Conservation (phyloP, 352 stramenopile species). For the Globisporangium canariense region DNA sequence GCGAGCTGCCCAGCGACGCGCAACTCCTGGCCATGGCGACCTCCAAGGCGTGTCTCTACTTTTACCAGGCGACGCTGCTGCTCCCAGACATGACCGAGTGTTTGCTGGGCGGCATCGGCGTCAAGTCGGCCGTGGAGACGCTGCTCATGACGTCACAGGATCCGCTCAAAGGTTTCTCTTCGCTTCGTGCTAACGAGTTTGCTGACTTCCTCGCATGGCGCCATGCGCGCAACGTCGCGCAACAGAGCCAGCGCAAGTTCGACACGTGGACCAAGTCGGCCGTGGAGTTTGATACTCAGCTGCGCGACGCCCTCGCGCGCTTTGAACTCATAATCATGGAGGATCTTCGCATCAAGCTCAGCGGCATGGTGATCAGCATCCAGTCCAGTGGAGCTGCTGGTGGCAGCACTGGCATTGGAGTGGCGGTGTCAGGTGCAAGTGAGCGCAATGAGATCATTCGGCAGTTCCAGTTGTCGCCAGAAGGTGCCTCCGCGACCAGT, state of each 20-base stretch:
- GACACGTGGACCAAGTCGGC: background rate
- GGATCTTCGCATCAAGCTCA: slow-evolving; percentile 1
- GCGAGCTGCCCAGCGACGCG: background rate
- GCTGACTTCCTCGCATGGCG: background rate
- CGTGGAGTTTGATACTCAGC: background rate
- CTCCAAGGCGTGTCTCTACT: slow-evolving; percentile 3
- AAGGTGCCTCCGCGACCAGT: background rate
- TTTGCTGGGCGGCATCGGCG: background rate
- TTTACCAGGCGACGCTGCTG: background rate
- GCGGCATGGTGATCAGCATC: background rate
- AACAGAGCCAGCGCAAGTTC: slow-evolving; percentile 2
- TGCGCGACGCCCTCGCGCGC: background rate
- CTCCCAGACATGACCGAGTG: background rate
- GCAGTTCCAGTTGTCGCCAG: background rate
- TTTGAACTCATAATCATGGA: slow-evolving; percentile 5
- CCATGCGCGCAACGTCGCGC: background rate
- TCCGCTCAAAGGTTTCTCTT: background rate
- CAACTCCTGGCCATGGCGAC: slow-evolving; percentile 2
- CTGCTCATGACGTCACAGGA: slow-evolving; percentile 4
- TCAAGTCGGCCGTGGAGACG: background rate
- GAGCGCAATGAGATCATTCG: background rate
- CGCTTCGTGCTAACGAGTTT: background rate
- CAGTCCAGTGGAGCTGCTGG: background rate
- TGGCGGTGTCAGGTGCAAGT: background rate
- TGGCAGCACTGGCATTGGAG: background rate